phyloP scores from a whole-genome alignment of 2,329 filamentous ascomycete genomes.

The Verticillium alfalfae region DNA sequence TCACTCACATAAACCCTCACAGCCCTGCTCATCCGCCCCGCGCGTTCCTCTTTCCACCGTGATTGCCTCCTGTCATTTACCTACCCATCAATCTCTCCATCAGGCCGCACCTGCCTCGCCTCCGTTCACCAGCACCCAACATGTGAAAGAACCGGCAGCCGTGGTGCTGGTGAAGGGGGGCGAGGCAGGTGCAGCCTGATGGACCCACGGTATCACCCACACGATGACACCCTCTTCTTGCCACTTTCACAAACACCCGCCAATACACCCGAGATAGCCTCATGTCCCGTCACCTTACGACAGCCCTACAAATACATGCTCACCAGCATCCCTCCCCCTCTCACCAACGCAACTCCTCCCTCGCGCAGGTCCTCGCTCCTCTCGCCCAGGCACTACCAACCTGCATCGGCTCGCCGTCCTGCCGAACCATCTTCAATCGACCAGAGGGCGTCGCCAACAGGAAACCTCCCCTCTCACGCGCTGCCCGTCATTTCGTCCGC shows the following conservation, averaged over 20 bases:
- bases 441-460: not conserved
- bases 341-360: no score
- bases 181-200: no score
- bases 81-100: no score
- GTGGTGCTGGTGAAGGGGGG: not conserved
- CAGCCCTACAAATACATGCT: not conserved
- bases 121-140: not conserved
- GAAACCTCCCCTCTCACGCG: no score
- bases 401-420: not conserved
- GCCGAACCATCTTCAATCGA: not conserved
- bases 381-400: not conserved
- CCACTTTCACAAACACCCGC: not conserved
- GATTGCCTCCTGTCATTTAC: no score
- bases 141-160: no score
- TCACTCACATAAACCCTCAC: no score
- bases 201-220: not conserved
- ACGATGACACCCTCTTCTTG: not conserved
- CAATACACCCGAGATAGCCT: not conserved
- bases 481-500: no score
- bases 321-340: not conserved
- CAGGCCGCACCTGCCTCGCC: no score
- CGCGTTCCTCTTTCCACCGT: no score
- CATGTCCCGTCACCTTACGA: not conserved
- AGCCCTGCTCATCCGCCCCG: no score
- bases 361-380: no score